phyloP scores from a whole-genome alignment of 352 stramenopile genomes.

The Globisporangium paddicum region DNA sequence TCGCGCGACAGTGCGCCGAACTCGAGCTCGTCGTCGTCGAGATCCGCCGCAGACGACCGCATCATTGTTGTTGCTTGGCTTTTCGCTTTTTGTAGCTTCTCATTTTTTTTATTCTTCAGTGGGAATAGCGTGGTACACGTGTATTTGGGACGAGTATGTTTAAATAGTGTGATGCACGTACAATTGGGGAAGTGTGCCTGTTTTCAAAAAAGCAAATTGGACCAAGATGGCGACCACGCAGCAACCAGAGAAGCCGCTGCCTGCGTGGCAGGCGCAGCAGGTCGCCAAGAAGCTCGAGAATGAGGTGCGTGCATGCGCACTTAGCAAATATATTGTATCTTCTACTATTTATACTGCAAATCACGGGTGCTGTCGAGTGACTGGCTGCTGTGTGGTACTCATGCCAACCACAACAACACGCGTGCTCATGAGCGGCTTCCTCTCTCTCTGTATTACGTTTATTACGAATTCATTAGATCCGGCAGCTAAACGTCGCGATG shows the following conservation, averaged over 20 bases:
- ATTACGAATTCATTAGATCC: conserved; percentile 55
- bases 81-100: too few relatives aligned
- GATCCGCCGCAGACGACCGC: conserved; percentile 5
- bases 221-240: conserved; percentile 1
- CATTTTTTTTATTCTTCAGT: not conserved
- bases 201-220: not conserved
- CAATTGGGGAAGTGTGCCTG: not conserved
- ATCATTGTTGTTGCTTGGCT: too few relatives aligned
- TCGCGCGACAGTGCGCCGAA: conserved; percentile 53
- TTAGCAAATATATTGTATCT: not conserved
- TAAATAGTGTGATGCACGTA: not conserved
- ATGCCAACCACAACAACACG: too few relatives aligned
- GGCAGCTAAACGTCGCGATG: conserved; percentile 70
- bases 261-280: conserved; percentile 39
- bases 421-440: not conserved
- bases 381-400: too few relatives aligned
- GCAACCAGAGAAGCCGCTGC: not conserved
- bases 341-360: not conserved
- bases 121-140: not conserved
- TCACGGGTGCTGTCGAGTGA: not conserved
- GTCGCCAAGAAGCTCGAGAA: conserved; percentile 20
- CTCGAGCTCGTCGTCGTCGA: conserved; percentile 57
- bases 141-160: not conserved
- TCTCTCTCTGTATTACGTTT: not conserved
- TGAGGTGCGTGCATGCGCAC: conserved; percentile 4